These are phyloP conservation scores for Raffaelea deltoideospora DNA, from an alignment of 2,329 filamentous ascomycete genomes.

Conservation along the genomic window DNA sequence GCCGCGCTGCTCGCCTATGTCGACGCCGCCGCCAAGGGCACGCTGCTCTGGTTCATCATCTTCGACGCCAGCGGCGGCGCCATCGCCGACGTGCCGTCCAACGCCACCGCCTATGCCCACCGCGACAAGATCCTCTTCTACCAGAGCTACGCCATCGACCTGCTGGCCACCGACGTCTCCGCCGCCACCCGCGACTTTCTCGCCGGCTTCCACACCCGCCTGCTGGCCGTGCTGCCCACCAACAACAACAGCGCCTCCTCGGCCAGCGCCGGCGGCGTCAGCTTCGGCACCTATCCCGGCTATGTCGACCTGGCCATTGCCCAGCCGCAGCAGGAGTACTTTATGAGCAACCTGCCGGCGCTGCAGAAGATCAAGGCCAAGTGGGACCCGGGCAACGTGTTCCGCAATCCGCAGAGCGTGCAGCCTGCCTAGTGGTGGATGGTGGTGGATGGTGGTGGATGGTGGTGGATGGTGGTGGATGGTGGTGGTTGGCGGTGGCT, in stretches of 20 bases:
- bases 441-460: not conserved
- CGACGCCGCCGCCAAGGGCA: constrained; percentile 31
- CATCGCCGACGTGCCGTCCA: constrained; percentile 35
- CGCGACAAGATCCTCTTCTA: constrained; percentile 50
- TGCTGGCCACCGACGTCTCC: constrained; percentile 28
- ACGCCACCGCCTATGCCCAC: constrained; percentile 47
- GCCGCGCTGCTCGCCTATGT: constrained; percentile 38
- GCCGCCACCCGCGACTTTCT: constrained; percentile 34
- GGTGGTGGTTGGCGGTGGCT: too few relatives aligned
- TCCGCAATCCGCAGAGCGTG: constrained; percentile 44
- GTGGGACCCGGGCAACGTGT: constrained; percentile 38
- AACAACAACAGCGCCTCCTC: not conserved
- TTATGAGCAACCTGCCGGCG: constrained; percentile 32
- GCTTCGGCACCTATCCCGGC: constrained; percentile 42
- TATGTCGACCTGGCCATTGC: constrained; percentile 41
- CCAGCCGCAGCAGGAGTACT: constrained; percentile 34
- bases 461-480: not conserved
- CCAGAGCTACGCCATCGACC: constrained; percentile 42
- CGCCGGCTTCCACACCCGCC: constrained; percentile 29
- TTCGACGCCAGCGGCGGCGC: constrained; percentile 49
- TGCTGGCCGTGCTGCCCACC: constrained; percentile 21
- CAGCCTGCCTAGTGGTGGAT: not conserved
- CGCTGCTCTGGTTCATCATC: constrained; percentile 43
- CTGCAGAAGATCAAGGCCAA: constrained; percentile 33
- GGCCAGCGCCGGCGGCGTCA: constrained; percentile 9